Evolutionary conservation across 495 filamentous ascomycete genomes (phyloP).

Genomic region (Daldinia caldariorum): DNA sequence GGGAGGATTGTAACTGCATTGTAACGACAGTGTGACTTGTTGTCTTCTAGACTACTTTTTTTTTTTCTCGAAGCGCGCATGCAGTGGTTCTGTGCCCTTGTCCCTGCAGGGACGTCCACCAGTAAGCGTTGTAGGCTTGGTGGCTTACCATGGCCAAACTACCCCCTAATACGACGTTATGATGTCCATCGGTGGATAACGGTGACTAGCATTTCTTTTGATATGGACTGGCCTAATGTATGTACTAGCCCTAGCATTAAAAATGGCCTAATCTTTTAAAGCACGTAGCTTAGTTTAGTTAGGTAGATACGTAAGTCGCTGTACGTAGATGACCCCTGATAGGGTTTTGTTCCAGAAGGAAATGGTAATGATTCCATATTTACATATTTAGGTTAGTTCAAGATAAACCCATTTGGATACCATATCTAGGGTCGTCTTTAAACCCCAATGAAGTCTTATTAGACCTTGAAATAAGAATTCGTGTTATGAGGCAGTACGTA

Average conservation of each 20-base stretch:
- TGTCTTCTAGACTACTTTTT: conserved; percentile 38
- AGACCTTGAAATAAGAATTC: not conserved
- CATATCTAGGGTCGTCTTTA: not conserved
- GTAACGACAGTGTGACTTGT: conserved; percentile 28
- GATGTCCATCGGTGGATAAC: conserved; percentile 29
- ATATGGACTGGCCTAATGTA: conserved; percentile 26
- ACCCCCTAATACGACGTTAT: conserved; percentile 40
- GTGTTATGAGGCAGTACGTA: not conserved
- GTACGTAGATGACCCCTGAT: conserved; percentile 16
- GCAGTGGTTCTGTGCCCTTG: conserved; percentile 33
- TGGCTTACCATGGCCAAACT: conserved; percentile 43
- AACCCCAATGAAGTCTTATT: not conserved
- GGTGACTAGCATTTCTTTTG: conserved; percentile 25
- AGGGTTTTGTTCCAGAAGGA: conserved; percentile 10
- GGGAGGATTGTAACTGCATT: conserved; percentile 6
- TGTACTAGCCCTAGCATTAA: conserved; percentile 18
- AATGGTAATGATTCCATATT: conserved; percentile 1
- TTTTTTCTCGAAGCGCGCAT: conserved; percentile 17
- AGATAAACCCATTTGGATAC: not conserved
- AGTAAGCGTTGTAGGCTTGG: conserved; percentile 25
- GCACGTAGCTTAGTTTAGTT: conserved; percentile 2
- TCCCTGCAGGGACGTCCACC: conserved; percentile 35
- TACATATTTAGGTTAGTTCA: not conserved
- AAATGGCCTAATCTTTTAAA: conserved; percentile 6
- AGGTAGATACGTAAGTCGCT: no score